These are phyloP conservation scores for Aspergillus sclerotioniger DNA, from an alignment of 495 filamentous ascomycete species.

Conservation along the genomic window DNA sequence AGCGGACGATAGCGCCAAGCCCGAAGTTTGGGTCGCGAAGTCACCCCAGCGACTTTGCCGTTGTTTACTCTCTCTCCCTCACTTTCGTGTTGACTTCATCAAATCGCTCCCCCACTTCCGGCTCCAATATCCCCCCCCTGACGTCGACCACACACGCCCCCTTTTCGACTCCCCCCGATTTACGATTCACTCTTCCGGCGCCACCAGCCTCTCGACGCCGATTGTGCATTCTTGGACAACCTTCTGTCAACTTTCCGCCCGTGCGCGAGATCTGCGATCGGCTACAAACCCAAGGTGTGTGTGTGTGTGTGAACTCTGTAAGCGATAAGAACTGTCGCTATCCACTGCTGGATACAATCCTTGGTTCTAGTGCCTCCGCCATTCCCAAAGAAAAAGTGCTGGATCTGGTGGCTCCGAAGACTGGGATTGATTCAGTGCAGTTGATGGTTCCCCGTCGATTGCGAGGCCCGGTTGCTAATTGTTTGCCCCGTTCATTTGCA, in stretches of 20 bases:
- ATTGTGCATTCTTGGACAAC: slow-evolving; percentile 3
- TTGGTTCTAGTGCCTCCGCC: no score
- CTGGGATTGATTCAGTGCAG: not conserved
- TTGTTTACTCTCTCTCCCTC: slow-evolving; percentile 14
- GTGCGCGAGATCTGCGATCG: slow-evolving; percentile 23
- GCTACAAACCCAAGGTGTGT: slow-evolving; percentile 23
- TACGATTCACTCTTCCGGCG: not conserved
- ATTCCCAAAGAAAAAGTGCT: not conserved
- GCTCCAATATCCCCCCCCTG: not conserved
- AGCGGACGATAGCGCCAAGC: slow-evolving; percentile 9
- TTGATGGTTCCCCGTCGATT: not conserved
- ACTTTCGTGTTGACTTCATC: not conserved
- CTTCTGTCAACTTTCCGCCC: slow-evolving; percentile 11
- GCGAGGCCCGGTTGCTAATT: not conserved
- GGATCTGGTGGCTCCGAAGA: not conserved
- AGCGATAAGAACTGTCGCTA: not conserved
- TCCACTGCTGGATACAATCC: not conserved
- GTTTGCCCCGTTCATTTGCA: not conserved
- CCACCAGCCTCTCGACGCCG: not conserved
- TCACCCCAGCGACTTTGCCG: slow-evolving; percentile 21
- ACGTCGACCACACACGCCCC: not conserved
- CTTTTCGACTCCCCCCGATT: not conserved
- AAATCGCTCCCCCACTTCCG: not conserved
- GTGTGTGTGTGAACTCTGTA: not conserved
- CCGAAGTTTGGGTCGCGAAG: slow-evolving; percentile 17